Conservation (phyloP, 495 filamentous ascomycete genomes). For the Penicillium goetzii region DNA sequence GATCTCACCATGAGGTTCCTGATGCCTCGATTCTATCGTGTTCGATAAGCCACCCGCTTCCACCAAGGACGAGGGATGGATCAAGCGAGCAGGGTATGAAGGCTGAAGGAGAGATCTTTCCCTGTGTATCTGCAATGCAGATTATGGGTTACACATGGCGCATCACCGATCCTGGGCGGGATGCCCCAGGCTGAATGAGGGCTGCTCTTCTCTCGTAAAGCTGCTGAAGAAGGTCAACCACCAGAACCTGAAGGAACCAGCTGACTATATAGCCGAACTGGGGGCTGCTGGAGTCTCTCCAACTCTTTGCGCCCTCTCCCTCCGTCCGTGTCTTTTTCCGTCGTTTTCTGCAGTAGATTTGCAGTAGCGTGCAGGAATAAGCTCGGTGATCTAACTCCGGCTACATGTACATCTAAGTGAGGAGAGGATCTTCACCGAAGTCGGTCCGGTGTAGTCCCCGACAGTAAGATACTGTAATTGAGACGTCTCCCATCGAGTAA, state of each 20-base stretch:
- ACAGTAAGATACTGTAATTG: conserved; percentile 3
- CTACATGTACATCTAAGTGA: neutral
- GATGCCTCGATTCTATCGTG: neutral
- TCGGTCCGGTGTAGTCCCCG: conserved; percentile 17
- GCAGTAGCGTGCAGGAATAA: conserved; percentile 21
- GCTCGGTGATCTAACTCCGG: conserved; percentile 15
- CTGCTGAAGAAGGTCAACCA: neutral
- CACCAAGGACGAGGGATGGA: neutral
- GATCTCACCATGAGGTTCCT: neutral
- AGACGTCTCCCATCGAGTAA: neutral
- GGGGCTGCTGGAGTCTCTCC: neutral
- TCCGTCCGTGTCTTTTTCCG: neutral
- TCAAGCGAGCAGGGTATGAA: neutral
- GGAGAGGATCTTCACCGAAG: conserved; percentile 10
- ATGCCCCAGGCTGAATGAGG: neutral
- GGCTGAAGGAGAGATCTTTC: neutral
- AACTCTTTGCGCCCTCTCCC: neutral
- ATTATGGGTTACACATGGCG: conserved; percentile 4
- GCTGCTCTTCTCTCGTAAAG: neutral
- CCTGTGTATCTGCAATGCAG: neutral
- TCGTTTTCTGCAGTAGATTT: neutral
- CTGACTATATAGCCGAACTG: conserved; percentile 9
- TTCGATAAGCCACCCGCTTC: neutral
- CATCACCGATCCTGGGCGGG: neutral
- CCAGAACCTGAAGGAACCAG: no score